Conservation (phyloP, 2,329 filamentous ascomycete species). For the Phialemoniopsis sp. region DNA sequence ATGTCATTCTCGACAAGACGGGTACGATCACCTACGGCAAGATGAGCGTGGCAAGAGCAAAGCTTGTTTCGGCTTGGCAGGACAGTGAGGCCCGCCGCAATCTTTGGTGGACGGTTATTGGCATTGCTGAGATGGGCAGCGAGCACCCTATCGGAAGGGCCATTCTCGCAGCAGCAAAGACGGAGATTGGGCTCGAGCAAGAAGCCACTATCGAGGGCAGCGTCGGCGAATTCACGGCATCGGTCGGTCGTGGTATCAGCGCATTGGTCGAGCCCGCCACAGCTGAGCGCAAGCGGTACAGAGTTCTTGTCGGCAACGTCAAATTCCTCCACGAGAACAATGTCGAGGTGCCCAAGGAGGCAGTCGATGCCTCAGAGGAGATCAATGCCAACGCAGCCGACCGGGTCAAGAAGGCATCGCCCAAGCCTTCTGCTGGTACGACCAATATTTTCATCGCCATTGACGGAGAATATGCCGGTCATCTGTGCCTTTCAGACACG, state of each 20-base stretch:
- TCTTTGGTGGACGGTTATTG: slow-evolving; percentile 94
- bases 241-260: slow-evolving; percentile 80
- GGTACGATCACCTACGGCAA: slow-evolving; percentile 91
- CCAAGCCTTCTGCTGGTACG: slow-evolving; percentile 57
- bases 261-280: slow-evolving; percentile 76
- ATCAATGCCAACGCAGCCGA: slow-evolving; percentile 40
- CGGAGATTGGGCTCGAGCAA: slow-evolving; percentile 65
- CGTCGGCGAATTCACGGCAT: slow-evolving; percentile 78
- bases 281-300: slow-evolving; percentile 67
- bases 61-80: slow-evolving; percentile 66
- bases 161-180: slow-evolving; percentile 70
- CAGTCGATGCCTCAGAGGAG: slow-evolving; percentile 59
- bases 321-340: slow-evolving; percentile 69
- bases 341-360: slow-evolving; percentile 61
- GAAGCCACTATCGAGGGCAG: slow-evolving; percentile 78
- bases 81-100: slow-evolving; percentile 62
- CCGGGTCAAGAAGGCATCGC: slow-evolving; percentile 25
- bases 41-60: slow-evolving; percentile 81
- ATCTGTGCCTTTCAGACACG: slow-evolving; percentile 80
- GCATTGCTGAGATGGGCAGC: slow-evolving; percentile 90
- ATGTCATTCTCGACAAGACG: slow-evolving; percentile 93
- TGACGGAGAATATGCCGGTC: slow-evolving; percentile 74
- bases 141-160: slow-evolving; percentile 96
- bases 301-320: slow-evolving; percentile 79
- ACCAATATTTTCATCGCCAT: slow-evolving; percentile 93